Conservation (phyloP, 2,329 filamentous ascomycete genomes). For the Coniochaeta sp. region DNA sequence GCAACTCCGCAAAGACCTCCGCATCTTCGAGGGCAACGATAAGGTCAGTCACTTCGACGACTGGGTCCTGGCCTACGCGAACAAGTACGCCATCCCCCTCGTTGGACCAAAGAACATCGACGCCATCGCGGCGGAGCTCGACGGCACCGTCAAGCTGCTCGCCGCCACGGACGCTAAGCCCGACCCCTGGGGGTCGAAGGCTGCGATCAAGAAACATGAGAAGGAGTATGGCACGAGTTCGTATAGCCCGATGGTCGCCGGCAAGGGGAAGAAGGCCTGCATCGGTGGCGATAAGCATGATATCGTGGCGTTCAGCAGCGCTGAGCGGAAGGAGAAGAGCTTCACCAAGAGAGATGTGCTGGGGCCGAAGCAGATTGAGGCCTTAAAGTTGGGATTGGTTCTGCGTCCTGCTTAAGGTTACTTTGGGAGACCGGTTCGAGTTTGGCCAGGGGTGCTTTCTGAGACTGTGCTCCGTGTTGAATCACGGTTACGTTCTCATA, state of each 20-base stretch:
- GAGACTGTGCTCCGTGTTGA: too few relatives aligned
- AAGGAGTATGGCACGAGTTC: conserved; percentile 6
- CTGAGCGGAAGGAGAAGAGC: conserved; percentile 21
- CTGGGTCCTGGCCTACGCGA: conserved; percentile 25
- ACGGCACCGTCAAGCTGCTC: conserved; percentile 15
- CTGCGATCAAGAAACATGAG: conserved; percentile 14
- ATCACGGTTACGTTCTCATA: too few relatives aligned
- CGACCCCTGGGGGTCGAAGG: conserved; percentile 17
- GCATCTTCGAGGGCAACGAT: conserved; percentile 11
- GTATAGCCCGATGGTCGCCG: too few relatives aligned
- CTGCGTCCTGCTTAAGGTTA: conserved; percentile 8
- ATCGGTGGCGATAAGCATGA: conserved; percentile 32
- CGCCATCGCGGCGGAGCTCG: conserved; percentile 8
- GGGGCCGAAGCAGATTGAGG: conserved; percentile 19
- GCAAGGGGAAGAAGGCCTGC: background rate
- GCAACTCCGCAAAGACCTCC: conserved; percentile 4
- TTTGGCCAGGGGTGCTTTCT: too few relatives aligned
- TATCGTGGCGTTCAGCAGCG: conserved; percentile 23
- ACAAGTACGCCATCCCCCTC: conserved; percentile 23
- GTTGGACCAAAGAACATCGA: conserved; percentile 17
- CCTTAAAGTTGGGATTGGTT: conserved; percentile 23
- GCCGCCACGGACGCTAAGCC: conserved; percentile 16
- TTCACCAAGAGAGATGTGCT: conserved; percentile 30
- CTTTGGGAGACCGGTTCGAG: background rate
- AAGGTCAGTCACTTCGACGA: conserved; percentile 16